phyloP scores from a whole-genome alignment of 225 moss, liverwort and hornwort species.

The Thuidium tamariscinum region DNA sequence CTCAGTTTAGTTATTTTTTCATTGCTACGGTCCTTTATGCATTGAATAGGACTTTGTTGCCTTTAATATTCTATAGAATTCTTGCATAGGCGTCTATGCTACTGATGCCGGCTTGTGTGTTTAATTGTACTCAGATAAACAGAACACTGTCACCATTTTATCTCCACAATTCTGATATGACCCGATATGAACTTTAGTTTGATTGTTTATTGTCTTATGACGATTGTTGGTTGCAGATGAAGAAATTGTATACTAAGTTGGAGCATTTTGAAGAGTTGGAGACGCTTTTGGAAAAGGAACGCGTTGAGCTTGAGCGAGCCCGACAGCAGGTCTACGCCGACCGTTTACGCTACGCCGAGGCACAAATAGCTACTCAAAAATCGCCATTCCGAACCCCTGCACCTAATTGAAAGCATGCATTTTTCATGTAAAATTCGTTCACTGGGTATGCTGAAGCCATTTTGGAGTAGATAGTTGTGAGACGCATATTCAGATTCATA shows the following conservation, averaged over 20 bases:
- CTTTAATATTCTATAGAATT: neutral
- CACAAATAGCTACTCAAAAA: conserved; percentile 6
- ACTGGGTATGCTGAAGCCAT: neutral
- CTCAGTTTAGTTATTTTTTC: neutral
- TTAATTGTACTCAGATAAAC: neutral
- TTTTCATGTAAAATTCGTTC: neutral
- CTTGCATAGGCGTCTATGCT: neutral
- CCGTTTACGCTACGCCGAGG: conserved; percentile 71
- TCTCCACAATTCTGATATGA: neutral
- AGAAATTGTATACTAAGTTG: conserved; percentile 65
- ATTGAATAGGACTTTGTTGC: neutral
- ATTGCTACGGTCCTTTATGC: neutral
- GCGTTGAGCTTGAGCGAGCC: conserved; percentile 64
- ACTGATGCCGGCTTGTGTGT: neutral
- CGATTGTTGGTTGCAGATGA: conserved; percentile 38
- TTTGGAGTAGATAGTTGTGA: neutral
- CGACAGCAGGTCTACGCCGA: conserved; percentile 68
- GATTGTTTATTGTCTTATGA: neutral
- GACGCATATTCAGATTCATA: neutral
- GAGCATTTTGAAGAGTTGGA: conserved; percentile 95
- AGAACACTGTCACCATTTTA: neutral
- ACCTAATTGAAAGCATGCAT: neutral
- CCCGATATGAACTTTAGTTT: neutral
- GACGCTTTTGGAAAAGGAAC: conserved; percentile 79
- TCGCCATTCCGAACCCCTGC: conserved; percentile 2